Evolutionary conservation across 768 basidiomycete species (phyloP), one percentile per base, ranked within the genome.

Genomic region (Mycena galericulata): DNA sequence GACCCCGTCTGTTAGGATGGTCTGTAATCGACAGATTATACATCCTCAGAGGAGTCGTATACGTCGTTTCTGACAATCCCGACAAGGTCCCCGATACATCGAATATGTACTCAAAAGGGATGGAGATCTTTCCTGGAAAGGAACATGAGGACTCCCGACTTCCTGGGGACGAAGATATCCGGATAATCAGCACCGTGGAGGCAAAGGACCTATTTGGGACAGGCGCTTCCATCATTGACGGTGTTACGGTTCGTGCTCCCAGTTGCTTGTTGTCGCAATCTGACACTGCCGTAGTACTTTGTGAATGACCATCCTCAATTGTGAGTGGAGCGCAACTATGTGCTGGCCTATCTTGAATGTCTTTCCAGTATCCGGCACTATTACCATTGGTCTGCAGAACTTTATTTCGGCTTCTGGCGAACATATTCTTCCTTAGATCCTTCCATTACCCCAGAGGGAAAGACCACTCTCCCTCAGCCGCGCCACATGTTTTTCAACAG

Each of bases 311-410:
- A 93, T 9, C 87, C 88, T n/a, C 95, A 98, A 85, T 98, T 89
- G 92, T 93, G 76, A 67, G 90, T 82, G 6, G 20, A n/a, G 47
- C 32, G 11, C 2, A 58, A 40, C 29, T 38, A 40, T 67, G 29
- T 22, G 15, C 30, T 22, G 29, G 32, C 17, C 46, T 11, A 32
- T 30, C 26, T 58, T 56, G 17, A 59, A 41, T 59, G 24, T 24
- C 24, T 61, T 54, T 32, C 58, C 53, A 95, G 94, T 80, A 87
- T 97, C 61, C 94, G 92, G 0, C 96, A 97, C 78, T 98, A 97
- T 76, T 97, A 96, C 77, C 96, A 98, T 74, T 96, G 94, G 89
- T 89, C 93, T 30, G 96, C 96, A 6, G 96, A 98, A 75, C 87
- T 97, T 24, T 92, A 94, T 82, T 94, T 95, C 71, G 96, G 96